Conservation (phyloP, 768 basidiomycete genomes). For the Leccinellum rugosiceps region DNA sequence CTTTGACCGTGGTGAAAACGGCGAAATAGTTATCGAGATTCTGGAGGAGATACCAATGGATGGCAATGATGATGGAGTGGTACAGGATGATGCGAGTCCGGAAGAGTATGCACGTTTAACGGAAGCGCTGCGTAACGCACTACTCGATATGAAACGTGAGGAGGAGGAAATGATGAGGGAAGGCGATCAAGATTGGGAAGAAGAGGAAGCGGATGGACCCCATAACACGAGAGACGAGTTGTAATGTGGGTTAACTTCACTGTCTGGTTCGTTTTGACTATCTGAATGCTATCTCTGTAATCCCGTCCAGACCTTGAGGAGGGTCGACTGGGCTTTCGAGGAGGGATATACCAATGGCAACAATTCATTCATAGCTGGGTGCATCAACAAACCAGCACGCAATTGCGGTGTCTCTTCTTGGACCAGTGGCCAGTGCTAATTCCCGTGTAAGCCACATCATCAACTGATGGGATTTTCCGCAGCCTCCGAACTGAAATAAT, state of each 20-base stretch:
- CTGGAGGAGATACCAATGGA: slow-evolving; percentile 44
- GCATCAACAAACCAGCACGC: slow-evolving; percentile 16
- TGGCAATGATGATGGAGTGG: slow-evolving; percentile 19
- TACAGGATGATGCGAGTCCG: slow-evolving; percentile 31
- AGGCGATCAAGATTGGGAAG: slow-evolving; percentile 21
- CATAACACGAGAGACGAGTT: slow-evolving; percentile 31
- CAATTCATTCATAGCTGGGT: slow-evolving; percentile 18
- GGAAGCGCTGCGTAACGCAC: slow-evolving; percentile 51
- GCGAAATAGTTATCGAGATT: slow-evolving; percentile 42
- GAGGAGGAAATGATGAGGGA: slow-evolving; percentile 25
- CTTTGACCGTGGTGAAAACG: slow-evolving; percentile 41
- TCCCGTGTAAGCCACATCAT: slow-evolving; percentile 13
- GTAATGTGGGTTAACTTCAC: slow-evolving; percentile 26
- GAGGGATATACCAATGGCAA: not conserved
- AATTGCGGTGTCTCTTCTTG: slow-evolving; percentile 8
- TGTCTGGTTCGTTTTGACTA: slow-evolving; percentile 9
- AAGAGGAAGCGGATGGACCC: slow-evolving; percentile 33
- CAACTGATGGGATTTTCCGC: slow-evolving; percentile 7
- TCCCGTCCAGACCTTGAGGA: not conserved
- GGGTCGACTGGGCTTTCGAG: not conserved
- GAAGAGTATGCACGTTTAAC: slow-evolving; percentile 43
- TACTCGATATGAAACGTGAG: slow-evolving; percentile 45
- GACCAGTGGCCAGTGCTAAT: slow-evolving; percentile 15
- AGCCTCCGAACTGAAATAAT: slow-evolving; percentile 3
- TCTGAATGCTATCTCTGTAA: slow-evolving; percentile 15